Percentiles rank a stretch among this genome's conserved stretches.
phyloP scores from a whole-genome alignment of 2,329 filamentous ascomycete species.

The Bisporella sp. region DNA sequence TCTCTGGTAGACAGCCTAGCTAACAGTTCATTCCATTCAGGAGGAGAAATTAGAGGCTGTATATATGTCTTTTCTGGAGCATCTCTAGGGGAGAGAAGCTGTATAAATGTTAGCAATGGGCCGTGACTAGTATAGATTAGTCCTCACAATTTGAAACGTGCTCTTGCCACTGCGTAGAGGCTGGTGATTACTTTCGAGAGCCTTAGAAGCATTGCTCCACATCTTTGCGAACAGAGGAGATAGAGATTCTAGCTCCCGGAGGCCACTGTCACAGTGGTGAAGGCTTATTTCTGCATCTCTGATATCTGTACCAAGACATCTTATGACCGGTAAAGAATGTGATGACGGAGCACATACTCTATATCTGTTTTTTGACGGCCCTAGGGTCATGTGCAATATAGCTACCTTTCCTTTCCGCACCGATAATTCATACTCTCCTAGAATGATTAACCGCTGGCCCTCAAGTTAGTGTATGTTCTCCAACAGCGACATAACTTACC shows the following conservation, averaged over 20 bases:
- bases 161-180: slow-evolving; percentile 12
- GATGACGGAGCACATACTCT: slow-evolving; percentile 62
- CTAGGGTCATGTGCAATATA: slow-evolving; percentile 57
- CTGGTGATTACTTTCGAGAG: too few species aligned
- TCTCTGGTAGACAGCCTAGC: slow-evolving; percentile 25
- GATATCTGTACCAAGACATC: slow-evolving; percentile 37
- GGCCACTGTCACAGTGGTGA: slow-evolving; percentile 38
- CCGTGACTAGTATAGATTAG: background rate
- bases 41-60: slow-evolving; percentile 48
- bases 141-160: slow-evolving; percentile 44
- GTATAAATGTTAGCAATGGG: slow-evolving; percentile 16
- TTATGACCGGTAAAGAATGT: slow-evolving; percentile 62
- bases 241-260: slow-evolving; percentile 49
- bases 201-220: slow-evolving; percentile 46
- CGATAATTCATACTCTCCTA: slow-evolving; percentile 62
- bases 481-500: slow-evolving; percentile 28
- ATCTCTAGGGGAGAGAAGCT: slow-evolving; percentile 50
- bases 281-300: slow-evolving; percentile 49
- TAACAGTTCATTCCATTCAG: slow-evolving; percentile 49
- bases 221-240: slow-evolving; percentile 62
- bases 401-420: slow-evolving; percentile 56
- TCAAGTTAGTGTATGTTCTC: slow-evolving; percentile 7
- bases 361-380: slow-evolving; percentile 36
- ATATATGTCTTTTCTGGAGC: slow-evolving; percentile 41
- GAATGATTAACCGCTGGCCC: slow-evolving; percentile 49